phyloP scores from a whole-genome alignment of 2,329 filamentous ascomycete species.

The Cordyceps militaris region DNA sequence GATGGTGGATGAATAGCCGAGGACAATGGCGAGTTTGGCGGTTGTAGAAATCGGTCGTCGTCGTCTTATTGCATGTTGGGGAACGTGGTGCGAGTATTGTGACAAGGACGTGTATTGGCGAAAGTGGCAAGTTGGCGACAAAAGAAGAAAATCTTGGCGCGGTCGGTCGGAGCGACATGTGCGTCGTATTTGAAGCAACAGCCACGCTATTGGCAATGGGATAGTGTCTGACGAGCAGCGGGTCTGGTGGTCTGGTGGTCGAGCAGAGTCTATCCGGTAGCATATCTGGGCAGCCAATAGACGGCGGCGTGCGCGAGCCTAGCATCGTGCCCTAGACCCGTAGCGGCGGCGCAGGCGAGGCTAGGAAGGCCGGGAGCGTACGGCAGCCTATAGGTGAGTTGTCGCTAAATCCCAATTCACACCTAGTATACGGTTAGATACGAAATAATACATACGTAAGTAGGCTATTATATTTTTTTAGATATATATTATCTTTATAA shows the following conservation, averaged over 20 bases:
- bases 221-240: constrained; percentile 3
- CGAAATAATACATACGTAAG: no score
- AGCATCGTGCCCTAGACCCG: neutral
- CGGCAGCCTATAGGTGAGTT: no score
- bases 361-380: neutral
- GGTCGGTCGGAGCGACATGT: constrained; percentile 5
- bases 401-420: no score
- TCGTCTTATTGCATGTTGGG: neutral
- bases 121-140: neutral
- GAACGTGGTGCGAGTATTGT: neutral
- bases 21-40: neutral
- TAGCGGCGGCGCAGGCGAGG: neutral
- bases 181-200: constrained; percentile 7
- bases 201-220: neutral
- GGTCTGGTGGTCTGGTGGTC: constrained; percentile 1
- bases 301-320: neutral
- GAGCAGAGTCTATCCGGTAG: neutral
- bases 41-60: neutral
- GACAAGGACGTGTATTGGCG: neutral
- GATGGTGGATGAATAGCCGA: neutral
- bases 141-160: neutral
- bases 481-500: no score
- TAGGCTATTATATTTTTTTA: no score
- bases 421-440: no score
- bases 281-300: neutral